Evolutionary conservation across 2,329 filamentous ascomycete species (phyloP).

Genomic region (Exophiala mesophila): DNA sequence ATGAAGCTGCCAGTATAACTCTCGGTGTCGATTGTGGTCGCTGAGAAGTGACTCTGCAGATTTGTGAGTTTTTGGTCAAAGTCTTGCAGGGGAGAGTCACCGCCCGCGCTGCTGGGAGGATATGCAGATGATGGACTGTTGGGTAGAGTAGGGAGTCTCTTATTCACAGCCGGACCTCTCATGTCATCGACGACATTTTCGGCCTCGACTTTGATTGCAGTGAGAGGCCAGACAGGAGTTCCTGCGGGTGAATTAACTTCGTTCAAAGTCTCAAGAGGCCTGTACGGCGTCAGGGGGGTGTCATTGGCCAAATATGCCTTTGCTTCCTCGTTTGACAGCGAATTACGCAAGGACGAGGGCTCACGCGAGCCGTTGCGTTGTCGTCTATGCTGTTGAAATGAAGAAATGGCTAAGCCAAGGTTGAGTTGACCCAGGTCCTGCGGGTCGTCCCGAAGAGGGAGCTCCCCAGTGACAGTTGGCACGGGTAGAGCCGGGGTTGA

Average conservation of each 20-base stretch:
- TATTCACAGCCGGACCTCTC: conserved; percentile 31
- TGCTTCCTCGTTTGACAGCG: conserved; percentile 28
- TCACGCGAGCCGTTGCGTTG: conserved; percentile 30
- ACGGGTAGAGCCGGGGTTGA: background rate
- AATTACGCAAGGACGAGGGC: conserved; percentile 27
- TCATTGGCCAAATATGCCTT: conserved; percentile 4
- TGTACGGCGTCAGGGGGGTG: conserved; percentile 7
- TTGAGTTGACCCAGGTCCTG: conserved; percentile 9
- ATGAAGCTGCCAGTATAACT: conserved; percentile 14
- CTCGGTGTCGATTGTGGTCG: conserved; percentile 24
- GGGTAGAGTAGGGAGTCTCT: conserved; percentile 42
- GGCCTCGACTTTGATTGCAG: conserved; percentile 21
- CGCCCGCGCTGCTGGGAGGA: conserved; percentile 16
- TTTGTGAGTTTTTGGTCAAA: conserved; percentile 11
- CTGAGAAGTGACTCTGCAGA: conserved; percentile 26
- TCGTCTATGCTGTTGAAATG: conserved; percentile 37
- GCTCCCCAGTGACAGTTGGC: background rate
- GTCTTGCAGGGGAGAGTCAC: conserved; percentile 7
- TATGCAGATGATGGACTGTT: conserved; percentile 43
- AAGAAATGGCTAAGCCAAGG: conserved; percentile 20
- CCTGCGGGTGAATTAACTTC: conserved; percentile 21
- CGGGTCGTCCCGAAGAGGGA: conserved; percentile 22
- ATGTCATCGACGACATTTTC: conserved; percentile 20
- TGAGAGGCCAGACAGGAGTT: conserved; percentile 27
- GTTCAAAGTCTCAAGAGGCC: conserved; percentile 24